Percentiles rank a stretch among this genome's conserved stretches.
These are phyloP conservation scores for Cryptosporidium parvum DNA, from an alignment of 169 alveolate genomes.

Conservation along the genomic window DNA sequence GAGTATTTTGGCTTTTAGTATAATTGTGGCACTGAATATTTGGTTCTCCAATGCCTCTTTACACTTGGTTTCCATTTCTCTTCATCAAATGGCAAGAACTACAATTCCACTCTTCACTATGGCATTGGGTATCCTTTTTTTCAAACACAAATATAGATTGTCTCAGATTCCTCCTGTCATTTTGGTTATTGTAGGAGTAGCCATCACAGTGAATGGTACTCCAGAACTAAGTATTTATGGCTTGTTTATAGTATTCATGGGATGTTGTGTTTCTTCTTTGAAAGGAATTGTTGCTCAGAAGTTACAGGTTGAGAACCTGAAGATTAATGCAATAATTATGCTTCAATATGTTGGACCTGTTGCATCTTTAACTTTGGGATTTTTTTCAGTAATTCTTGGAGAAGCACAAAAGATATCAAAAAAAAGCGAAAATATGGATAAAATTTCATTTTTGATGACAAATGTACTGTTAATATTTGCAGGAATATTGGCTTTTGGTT, in stretches of 20 bases:
- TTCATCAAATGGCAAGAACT: slow-evolving; percentile 74
- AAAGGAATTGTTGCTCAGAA: slow-evolving; percentile 74
- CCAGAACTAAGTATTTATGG: slow-evolving; percentile 52
- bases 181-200: slow-evolving; percentile 73
- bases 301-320: slow-evolving; percentile 49
- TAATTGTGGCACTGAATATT: slow-evolving; percentile 70
- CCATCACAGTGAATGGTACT: slow-evolving; percentile 61
- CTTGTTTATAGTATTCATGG: slow-evolving; percentile 25
- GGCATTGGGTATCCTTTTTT: slow-evolving; percentile 32
- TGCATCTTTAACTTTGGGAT: slow-evolving; percentile 33
- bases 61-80: slow-evolving; percentile 32
- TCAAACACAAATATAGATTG: slow-evolving; percentile 29
- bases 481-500: slow-evolving; percentile 49
- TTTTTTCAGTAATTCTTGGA: slow-evolving; percentile 30
- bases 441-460: not conserved
- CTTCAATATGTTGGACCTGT: slow-evolving; percentile 65
- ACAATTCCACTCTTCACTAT: slow-evolving; percentile 74
- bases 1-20: slow-evolving; percentile 19
- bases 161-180: slow-evolving; percentile 62
- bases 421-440: not conserved
- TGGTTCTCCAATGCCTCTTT: slow-evolving; percentile 71
- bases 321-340: slow-evolving; percentile 48
- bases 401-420: not conserved
- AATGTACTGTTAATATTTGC: not conserved
- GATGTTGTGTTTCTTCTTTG: slow-evolving; percentile 54